Evolutionary conservation across 495 filamentous ascomycete species (phyloP), one percentile per base, ranked within the genome.

Genomic region (Penicillium riverlandense): DNA sequence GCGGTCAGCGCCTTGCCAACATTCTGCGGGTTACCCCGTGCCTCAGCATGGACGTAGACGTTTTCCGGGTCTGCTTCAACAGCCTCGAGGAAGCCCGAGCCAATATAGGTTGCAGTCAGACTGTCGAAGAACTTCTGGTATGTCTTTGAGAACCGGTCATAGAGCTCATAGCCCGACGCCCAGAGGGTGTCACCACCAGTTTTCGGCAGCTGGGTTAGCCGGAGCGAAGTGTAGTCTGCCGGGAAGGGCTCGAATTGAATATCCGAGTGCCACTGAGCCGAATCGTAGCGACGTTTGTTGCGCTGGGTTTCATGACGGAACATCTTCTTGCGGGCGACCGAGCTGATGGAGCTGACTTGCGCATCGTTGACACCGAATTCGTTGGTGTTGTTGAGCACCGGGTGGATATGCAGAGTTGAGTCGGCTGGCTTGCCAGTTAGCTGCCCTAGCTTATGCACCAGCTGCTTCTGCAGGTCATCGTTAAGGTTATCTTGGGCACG

Each of bases 171-270:
- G 0, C 59, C 60, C 0, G 63, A 66, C 1, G 69, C 67, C 69
- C 67, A 72, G 13, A 67, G 61, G 41, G 65, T 72, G 67, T 82
- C 84, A 32, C 85, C 85, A n/a, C 85, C 85, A 0, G 82, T 83
- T 44, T 71, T 71, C 8, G 86, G 84, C n/a, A 86, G 66, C 16
- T 79, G 66, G 7, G 70, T 74, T 10, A 89, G 57, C 9, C 75
- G 65, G 4, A 86, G 66, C 14, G 74, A 65, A 1, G 83, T 76
- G 44, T 87, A 86, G 62, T 86, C 82, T 8, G 78, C 74, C 0
- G 80, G 80, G 6, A 75, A 66, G 7, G 74, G 77, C 66, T 88
- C 83, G 41, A 85, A 86, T 5, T 74, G 73, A 49, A 86, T 86
- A 49, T 86, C 82, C 0, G 73, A 76, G 61, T 88, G 83, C 79